Evolutionary conservation across 768 basidiomycete genomes (phyloP), one percentile per base, ranked within the genome.

Genomic region (Zangia roseola): DNA sequence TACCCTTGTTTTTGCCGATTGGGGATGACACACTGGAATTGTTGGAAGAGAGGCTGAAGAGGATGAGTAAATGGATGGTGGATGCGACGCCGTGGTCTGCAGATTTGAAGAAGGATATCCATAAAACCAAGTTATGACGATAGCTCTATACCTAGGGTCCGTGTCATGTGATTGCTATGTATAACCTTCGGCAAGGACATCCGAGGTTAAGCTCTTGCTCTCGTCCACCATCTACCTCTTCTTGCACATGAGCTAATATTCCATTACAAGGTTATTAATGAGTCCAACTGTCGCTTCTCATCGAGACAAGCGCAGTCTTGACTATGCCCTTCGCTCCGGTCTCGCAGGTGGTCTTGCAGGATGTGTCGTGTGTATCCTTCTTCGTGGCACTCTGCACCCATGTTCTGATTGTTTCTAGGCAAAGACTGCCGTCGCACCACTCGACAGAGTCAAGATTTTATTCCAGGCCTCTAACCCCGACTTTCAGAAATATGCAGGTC

Each of bases 381-480:
- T 28, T n/a, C 59, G 28, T 35, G 50, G 37, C 47, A 5, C 20
- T 47, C 42, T 21, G 52, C 47, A 28, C 55, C 25, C 8, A 31
- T 43, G 40, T 54, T 60, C 33, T 51, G 12, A 21, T 39, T 16
- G 10, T 24, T 36, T 34, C 7, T 55, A 95, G 94, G 93, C 94
- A 41, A 95, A 95, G 71, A 92, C 93, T 12, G 86, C 86, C 26
- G 91, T 97, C 37, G 97, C 97, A 17, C 97, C 97, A 4, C 79
- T 99, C 41, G 97, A 99, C 68, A 79, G 97, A 64, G 94, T 99
- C 58, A 99, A 99, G 74, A 99, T 99, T 60, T 84, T 99, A 41
- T 97, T 98, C 64, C 95, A 99, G 68, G 92, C 97, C 1, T 91
- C 91, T 7, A 97, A 95, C 68, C 89, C 90, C 8, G 95, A 98